These are phyloP conservation scores for Gregarina niphandrodes DNA, from an alignment of 169 alveolate species.

Conservation along the genomic window DNA sequence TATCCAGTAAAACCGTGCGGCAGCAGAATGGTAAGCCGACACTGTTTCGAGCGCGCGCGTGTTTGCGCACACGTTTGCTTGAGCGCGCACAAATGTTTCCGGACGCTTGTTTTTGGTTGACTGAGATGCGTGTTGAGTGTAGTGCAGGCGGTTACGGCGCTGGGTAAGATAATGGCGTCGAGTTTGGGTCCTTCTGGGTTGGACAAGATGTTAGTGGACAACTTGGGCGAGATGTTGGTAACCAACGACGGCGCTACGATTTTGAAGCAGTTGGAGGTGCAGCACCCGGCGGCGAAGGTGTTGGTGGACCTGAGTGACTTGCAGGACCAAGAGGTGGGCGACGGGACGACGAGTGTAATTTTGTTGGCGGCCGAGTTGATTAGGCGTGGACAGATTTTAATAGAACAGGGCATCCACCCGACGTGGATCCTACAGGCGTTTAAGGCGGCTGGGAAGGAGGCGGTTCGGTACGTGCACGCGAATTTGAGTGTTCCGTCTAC, in stretches of 20 bases:
- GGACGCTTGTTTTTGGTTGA: too few species aligned
- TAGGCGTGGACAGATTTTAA: conserved; percentile 79
- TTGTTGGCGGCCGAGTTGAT: conserved; percentile 91
- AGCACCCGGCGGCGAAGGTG: conserved; percentile 98
- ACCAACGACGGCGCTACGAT: conserved; percentile 99
- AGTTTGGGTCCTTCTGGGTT: conserved; percentile 97
- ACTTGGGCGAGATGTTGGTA: conserved; percentile 92
- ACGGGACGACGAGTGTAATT: conserved; percentile 98
- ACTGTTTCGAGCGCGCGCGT: too few species aligned
- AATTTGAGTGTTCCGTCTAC: conserved; percentile 52
- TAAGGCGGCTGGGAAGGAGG: conserved; percentile 44
- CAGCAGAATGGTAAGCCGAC: too few species aligned
- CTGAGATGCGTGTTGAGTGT: too few species aligned
- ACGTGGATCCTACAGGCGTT: conserved; percentile 67
- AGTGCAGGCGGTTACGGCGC: conserved; percentile 84
- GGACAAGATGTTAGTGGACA: conserved; percentile 97
- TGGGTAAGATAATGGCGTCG: conserved; percentile 83
- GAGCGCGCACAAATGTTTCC: too few species aligned
- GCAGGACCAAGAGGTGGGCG: conserved; percentile 92
- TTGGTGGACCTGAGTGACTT: conserved; percentile 78
- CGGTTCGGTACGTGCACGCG: conserved; percentile 65
- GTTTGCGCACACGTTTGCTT: too few species aligned
- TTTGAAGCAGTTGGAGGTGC: conserved; percentile 82
- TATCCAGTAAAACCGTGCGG: too few species aligned
- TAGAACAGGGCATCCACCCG: conserved; percentile 86